Evolutionary conservation across 257 asterid genomes (phyloP), one percentile per base, ranked within the genome.

Genomic region (Penstemon eatonii): DNA sequence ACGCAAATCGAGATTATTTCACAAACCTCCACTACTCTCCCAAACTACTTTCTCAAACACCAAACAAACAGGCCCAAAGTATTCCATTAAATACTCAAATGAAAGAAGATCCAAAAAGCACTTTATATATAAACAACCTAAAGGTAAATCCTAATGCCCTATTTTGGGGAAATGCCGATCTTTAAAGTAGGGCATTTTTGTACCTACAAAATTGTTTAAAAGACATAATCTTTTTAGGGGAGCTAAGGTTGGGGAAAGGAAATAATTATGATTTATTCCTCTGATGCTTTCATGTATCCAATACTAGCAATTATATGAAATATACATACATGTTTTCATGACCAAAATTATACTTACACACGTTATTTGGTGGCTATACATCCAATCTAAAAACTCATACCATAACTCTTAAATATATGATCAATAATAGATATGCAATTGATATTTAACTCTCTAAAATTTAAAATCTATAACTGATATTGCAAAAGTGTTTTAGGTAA

Each of bases 401-500:
- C 11, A 46, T 46, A 4, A 46, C 11, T 46, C 52, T 46, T 6
- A 46, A 46, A 46, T 6, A 7, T 8, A 7, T 46, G 51, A 7
- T 3, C 7, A 12, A 8, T 43, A 8, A 8, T 43, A 43, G 2
- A 4, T 8, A 43, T 43, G 46, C 3, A 5, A 49, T 6, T 49
- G 54, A 49, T 49, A 49, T 25, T 25, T 25, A 25, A 1, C 33
- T 25, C 33, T 25, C 33, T 25, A 25, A 25, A 25, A 15, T 55
- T 37, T 53, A 11, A 53, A 66, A 58, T 56, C 67, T 56, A 42
- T 56, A 58, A 51, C 76, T 75, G 71, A 53, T 8, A 75, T 47
- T 54, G 50, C 60, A 60, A 51, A 57, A 54, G 39, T 57, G 40
- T 74, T 49, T 36, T 9, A 74, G 49, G 42, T 45, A 80, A 59